Percentiles rank a stretch among this genome's conserved stretches.
Evolutionary conservation across 257 asterid genomes (phyloP).

Genomic region (Solanum peruvianum): DNA sequence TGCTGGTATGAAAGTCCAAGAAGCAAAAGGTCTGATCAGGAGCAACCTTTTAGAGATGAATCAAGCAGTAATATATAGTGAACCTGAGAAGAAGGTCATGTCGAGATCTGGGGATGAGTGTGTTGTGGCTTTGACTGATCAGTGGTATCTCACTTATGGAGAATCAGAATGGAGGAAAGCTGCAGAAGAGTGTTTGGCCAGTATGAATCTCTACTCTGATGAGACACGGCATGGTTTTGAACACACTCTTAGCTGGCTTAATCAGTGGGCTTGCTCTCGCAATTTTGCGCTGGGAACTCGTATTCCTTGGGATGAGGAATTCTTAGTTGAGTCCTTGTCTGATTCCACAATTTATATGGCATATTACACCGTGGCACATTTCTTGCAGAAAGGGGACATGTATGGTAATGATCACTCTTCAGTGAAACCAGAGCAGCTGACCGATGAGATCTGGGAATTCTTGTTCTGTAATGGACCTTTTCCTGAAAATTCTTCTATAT

Average conservation of each 20-base stretch:
- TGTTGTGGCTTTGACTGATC: constrained; percentile 93
- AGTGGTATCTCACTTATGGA: constrained; percentile 86
- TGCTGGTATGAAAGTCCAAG: constrained; percentile 77
- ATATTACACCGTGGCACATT: constrained; percentile 77
- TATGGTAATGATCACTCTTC: constrained; percentile 59
- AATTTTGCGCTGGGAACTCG: constrained; percentile 87
- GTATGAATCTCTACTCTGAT: constrained; percentile 79
- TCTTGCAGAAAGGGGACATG: constrained; percentile 69
- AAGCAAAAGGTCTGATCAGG: constrained; percentile 68
- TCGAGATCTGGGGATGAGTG: constrained; percentile 99
- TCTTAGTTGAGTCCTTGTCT: constrained; percentile 77
- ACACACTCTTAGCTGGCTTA: constrained; percentile 95
- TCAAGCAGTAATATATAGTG: constrained; percentile 73
- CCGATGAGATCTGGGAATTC: constrained; percentile 95
- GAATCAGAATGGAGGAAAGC: constrained; percentile 71
- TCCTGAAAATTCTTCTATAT: constrained; percentile 50
- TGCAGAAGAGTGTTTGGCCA: constrained; percentile 76
- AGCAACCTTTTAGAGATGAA: constrained; percentile 49
- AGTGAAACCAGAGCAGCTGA: constrained; percentile 64
- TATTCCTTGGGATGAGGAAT: constrained; percentile 94
- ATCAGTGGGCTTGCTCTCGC: constrained; percentile 95
- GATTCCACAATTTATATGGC: constrained; percentile 97
- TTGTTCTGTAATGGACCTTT: constrained; percentile 56
- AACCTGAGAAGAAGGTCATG: constrained; percentile 91
- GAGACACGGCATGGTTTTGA: constrained; percentile 81